Percentiles rank a stretch among this genome's conserved stretches.
Evolutionary conservation across 352 stramenopile genomes (phyloP).

Genomic region (Phytophthora rubi): DNA sequence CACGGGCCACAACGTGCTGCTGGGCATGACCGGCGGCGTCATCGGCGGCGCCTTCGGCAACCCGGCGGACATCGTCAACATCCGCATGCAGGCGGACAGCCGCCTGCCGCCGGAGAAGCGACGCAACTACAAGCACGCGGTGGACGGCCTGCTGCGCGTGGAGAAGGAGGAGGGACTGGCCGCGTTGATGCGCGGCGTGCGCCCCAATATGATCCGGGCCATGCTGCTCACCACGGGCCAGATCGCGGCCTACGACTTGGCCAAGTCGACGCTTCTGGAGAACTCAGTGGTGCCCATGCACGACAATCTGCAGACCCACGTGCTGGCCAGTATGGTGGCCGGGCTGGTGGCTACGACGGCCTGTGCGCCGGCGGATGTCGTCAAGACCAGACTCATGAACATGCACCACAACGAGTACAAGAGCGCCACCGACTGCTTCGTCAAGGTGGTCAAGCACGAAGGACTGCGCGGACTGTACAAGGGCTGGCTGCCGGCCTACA

Average conservation of each 20-base stretch:
- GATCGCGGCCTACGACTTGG: constrained; percentile 84
- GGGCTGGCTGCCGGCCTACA: constrained; percentile 84
- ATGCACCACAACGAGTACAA: constrained; percentile 84
- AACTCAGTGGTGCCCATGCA: constrained; percentile 51
- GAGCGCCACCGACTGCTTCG: constrained; percentile 81
- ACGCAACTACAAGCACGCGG: constrained; percentile 84
- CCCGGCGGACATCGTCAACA: constrained; percentile 84
- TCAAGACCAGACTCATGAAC: constrained; percentile 88
- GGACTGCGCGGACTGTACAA: constrained; percentile 83
- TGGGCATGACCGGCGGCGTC: constrained; percentile 75
- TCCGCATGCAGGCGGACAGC: constrained; percentile 85
- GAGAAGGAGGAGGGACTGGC: constrained; percentile 67
- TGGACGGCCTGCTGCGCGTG: constrained; percentile 75
- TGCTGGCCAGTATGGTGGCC: constrained; percentile 78
- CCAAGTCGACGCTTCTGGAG: constrained; percentile 64
- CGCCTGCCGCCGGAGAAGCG: constrained; percentile 62
- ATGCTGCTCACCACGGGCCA: constrained; percentile 86
- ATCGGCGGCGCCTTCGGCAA: constrained; percentile 76
- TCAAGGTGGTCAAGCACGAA: constrained; percentile 80
- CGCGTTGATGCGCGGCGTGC: constrained; percentile 73
- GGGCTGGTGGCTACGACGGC: constrained; percentile 80
- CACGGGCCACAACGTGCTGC: constrained; percentile 69
- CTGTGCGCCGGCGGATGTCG: constrained; percentile 79
- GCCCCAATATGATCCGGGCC: constrained; percentile 85
- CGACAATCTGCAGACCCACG: constrained; percentile 78